These are phyloP conservation scores for Friedmanniomyces endolithicus DNA, from an alignment of 495 filamentous ascomycete species.

Conservation along the genomic window DNA sequence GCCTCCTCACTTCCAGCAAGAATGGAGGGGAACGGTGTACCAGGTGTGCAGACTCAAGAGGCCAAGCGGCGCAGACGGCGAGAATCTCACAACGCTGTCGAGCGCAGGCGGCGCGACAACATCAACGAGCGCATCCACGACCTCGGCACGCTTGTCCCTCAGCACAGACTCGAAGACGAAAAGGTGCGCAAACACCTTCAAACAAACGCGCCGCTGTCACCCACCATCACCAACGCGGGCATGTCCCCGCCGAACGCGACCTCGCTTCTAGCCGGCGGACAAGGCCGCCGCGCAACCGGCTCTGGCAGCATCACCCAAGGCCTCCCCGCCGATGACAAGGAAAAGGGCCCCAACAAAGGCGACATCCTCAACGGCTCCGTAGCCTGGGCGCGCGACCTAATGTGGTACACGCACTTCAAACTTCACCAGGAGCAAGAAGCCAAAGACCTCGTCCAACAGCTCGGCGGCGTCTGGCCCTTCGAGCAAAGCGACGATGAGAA, in stretches of 20 bases:
- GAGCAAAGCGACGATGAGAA: conserved; percentile 83
- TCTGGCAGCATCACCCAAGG: conserved; percentile 84
- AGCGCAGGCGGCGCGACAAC: conserved; percentile 87
- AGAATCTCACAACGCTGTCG: conserved; percentile 92
- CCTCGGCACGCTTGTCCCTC: conserved; percentile 80
- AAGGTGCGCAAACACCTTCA: conserved; percentile 89
- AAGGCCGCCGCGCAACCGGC: conserved; percentile 55
- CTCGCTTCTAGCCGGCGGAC: conserved; percentile 74
- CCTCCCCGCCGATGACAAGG: conserved; percentile 86
- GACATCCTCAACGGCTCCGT: conserved; percentile 96
- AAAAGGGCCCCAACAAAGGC: conserved; percentile 97
- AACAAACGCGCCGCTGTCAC: conserved; percentile 78
- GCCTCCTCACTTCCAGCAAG: conserved; percentile 60
- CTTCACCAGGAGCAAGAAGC: conserved; percentile 79
- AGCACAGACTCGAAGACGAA: conserved; percentile 89
- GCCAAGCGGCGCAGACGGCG: conserved; percentile 80
- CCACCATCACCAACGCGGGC: conserved; percentile 50
- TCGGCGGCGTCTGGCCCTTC: conserved; percentile 65
- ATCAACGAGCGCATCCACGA: conserved; percentile 99
- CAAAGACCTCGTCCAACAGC: conserved; percentile 53
- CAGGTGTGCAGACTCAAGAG: conserved; percentile 60
- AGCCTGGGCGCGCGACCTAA: conserved; percentile 90
- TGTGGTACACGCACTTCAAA: conserved; percentile 87
- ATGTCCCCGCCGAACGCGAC: conserved; percentile 65
- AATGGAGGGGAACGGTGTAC: conserved; percentile 45